A percentile compares a stretch with the other conserved stretches of the same genome.
Evolutionary conservation across 2,329 filamentous ascomycete genomes (phyloP).

Genomic region (Aspergillus ruber): DNA sequence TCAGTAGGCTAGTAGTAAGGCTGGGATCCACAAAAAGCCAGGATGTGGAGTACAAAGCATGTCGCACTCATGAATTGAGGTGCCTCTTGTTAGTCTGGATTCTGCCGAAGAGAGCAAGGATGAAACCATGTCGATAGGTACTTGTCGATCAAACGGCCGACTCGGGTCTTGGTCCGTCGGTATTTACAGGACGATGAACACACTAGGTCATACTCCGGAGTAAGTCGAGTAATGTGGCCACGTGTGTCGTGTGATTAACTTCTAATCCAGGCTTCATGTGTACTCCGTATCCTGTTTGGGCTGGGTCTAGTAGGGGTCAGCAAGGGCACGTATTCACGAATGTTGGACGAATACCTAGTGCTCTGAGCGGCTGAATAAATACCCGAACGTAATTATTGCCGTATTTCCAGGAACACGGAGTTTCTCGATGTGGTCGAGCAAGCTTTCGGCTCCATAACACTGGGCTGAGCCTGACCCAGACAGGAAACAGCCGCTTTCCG

Average conservation of each 20-base stretch:
- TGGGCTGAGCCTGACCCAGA: neutral
- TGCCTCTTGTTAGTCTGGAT: too few species aligned
- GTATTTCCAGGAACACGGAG: too few species aligned
- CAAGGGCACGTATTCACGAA: neutral
- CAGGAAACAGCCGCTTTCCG: neutral
- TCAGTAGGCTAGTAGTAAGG: too few species aligned
- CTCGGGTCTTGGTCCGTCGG: too few species aligned
- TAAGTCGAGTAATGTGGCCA: neutral
- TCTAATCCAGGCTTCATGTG: neutral
- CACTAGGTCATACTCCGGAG: neutral
- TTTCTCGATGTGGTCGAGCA: neutral
- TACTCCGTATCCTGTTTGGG: neutral
- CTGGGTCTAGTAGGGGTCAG: neutral
- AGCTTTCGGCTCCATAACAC: neutral
- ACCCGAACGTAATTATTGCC: too few species aligned
- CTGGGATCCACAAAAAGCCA: too few species aligned
- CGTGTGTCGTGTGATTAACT: neutral
- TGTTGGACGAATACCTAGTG: neutral
- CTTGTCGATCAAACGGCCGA: too few species aligned
- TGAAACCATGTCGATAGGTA: too few species aligned
- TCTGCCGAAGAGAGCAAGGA: too few species aligned
- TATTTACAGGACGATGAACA: too few species aligned
- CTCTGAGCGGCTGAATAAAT: neutral
- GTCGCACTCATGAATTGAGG: too few species aligned
- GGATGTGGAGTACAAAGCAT: too few species aligned